Conservation (phyloP, 768 basidiomycete species). For the Boletales sp. region DNA sequence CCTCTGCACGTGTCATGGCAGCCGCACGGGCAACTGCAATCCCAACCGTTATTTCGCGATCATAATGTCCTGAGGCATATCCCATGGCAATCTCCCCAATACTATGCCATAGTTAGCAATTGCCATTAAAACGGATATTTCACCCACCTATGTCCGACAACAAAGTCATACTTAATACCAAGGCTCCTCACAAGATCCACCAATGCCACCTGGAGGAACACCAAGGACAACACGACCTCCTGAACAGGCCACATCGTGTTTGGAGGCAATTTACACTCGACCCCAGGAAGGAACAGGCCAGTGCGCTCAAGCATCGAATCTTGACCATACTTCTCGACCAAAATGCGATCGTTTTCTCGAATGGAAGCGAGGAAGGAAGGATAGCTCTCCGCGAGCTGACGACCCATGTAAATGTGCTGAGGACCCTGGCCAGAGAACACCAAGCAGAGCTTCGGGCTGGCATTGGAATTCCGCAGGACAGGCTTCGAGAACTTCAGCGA, state of each 20-base stretch:
- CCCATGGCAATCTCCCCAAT: slow-evolving; percentile 37
- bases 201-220: slow-evolving; percentile 32
- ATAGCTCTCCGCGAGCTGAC: slow-evolving; percentile 31
- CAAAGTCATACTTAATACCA: slow-evolving; percentile 31
- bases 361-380: slow-evolving; percentile 30
- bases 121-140: not conserved
- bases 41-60: slow-evolving; percentile 32
- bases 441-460: slow-evolving; percentile 31
- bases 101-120: slow-evolving; percentile 12
- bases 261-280: slow-evolving; percentile 17
- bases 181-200: slow-evolving; percentile 31
- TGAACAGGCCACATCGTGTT: slow-evolving; percentile 32
- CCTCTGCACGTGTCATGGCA: slow-evolving; percentile 34
- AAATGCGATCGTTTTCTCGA: slow-evolving; percentile 31
- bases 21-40: slow-evolving; percentile 35
- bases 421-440: slow-evolving; percentile 37
- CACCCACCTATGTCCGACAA: slow-evolving; percentile 33
- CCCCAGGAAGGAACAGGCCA: slow-evolving; percentile 30
- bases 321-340: slow-evolving; percentile 25
- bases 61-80: slow-evolving; percentile 35
- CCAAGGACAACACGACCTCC: slow-evolving; percentile 32
- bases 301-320: slow-evolving; percentile 32
- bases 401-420: slow-evolving; percentile 35
- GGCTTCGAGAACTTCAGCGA: slow-evolving; percentile 29
- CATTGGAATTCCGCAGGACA: slow-evolving; percentile 18